Conservation (phyloP, 805 yeast species). For the Starmerella roubikii region DNA sequence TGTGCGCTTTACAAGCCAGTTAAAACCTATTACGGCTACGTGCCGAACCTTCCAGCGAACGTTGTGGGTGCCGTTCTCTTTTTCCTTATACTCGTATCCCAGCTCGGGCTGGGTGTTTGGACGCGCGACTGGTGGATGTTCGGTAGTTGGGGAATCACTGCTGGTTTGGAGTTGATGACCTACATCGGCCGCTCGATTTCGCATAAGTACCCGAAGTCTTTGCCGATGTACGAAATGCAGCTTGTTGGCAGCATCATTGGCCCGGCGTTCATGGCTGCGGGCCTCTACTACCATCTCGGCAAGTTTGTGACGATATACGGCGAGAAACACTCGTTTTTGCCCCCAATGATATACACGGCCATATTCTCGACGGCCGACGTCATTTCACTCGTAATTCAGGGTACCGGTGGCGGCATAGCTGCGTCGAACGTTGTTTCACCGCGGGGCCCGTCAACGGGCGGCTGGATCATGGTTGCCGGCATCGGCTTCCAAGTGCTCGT, state of each 20-base stretch:
- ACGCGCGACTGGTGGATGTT: slow-evolving; percentile 56
- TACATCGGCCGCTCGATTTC: slow-evolving; percentile 48
- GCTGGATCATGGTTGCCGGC: slow-evolving; percentile 64
- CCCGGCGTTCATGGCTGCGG: slow-evolving; percentile 78
- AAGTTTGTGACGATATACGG: slow-evolving; percentile 54
- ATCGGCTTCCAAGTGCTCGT: slow-evolving; percentile 61
- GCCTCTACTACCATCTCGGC: slow-evolving; percentile 58
- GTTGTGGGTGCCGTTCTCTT: slow-evolving; percentile 42
- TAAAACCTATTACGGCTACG: slow-evolving; percentile 13
- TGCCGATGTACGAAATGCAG: slow-evolving; percentile 44
- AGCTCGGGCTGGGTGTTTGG: slow-evolving; percentile 32
- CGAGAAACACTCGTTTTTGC: slow-evolving; percentile 34
- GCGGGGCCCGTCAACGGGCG: slow-evolving; percentile 33
- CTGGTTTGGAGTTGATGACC: slow-evolving; percentile 51
- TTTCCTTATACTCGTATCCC: slow-evolving; percentile 34
- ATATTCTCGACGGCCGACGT: slow-evolving; percentile 57
- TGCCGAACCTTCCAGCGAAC: slow-evolving; percentile 47
- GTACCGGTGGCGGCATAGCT: slow-evolving; percentile 54
- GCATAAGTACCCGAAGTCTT: slow-evolving; percentile 23
- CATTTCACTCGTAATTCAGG: slow-evolving; percentile 52
- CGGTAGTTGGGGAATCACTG: slow-evolving; percentile 40
- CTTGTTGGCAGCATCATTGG: slow-evolving; percentile 58
- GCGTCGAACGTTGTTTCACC: slow-evolving; percentile 37
- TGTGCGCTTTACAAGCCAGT: background rate
- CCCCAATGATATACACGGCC: slow-evolving; percentile 49